Evolutionary conservation across 345 rosid genomes (phyloP).

Genomic region (Hibiscus mutabilis): DNA sequence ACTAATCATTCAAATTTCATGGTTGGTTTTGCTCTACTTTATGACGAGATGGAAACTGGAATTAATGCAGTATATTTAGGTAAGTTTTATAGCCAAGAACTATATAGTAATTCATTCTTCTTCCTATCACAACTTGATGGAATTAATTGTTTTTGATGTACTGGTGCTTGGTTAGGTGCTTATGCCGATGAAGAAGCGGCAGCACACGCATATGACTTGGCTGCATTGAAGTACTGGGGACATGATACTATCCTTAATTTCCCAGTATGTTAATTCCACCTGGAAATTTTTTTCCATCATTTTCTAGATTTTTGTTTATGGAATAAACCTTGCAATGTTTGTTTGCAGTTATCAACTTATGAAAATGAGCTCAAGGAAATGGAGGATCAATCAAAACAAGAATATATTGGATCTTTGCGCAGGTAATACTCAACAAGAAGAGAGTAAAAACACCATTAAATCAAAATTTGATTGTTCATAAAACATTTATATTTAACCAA

Average conservation of each 20-base stretch:
- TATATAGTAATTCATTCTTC: not conserved
- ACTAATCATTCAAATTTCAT: not conserved
- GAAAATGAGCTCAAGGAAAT: slow-evolving; percentile 62
- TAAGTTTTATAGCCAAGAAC: not conserved
- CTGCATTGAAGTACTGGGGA: slow-evolving; percentile 95
- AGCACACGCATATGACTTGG: slow-evolving; percentile 91
- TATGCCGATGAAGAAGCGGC: slow-evolving; percentile 90
- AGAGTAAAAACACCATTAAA: not conserved
- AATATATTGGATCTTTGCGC: slow-evolving; percentile 77
- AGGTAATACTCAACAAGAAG: slow-evolving; percentile 32
- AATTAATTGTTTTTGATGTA: not conserved
- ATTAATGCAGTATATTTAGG: slow-evolving; percentile 1
- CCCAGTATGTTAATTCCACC: slow-evolving; percentile 35
- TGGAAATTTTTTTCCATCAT: not conserved
- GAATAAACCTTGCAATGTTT: too few relatives aligned
- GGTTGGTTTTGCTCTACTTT: not conserved
- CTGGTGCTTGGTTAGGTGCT: slow-evolving; percentile 40
- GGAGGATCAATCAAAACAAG: slow-evolving; percentile 78
- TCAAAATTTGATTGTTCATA: not conserved
- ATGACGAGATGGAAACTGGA: not conserved
- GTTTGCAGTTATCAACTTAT: slow-evolving; percentile 41
- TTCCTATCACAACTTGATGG: not conserved
- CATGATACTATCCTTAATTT: slow-evolving; percentile 71
- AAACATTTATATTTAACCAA: not conserved
- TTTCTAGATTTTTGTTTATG: not conserved